Base-by-base conservation (phyloP, 2,329 filamentous ascomycete genomes). In the Ilyonectria robusta region DNA sequence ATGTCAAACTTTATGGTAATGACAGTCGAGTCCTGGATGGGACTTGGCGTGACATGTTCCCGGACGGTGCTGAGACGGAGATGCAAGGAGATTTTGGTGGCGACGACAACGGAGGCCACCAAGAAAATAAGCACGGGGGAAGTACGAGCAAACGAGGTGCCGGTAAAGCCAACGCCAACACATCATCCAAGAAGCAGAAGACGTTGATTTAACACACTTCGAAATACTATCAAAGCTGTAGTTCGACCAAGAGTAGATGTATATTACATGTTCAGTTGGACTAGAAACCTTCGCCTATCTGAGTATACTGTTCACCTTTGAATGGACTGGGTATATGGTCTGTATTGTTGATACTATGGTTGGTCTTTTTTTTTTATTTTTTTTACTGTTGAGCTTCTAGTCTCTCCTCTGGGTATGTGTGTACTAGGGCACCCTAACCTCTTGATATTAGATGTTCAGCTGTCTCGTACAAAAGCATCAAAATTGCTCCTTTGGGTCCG, bases 1-100 rank as follows among this genome's bases (percentile, higher is more conserved):
- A 83, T 7, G 84, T 92, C 1, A 88, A 88, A 0, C 74, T 94
- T 26, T 86, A 91, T 73, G 92, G 93, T 0, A 84, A 92, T 69
- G 85, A 93, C 75, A 77, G 85, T 7, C 85, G 81, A 71, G 90
- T 93, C 2, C 75, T 89, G 54, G 85, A 92, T 71, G 92, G 92
- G 5, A 87, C 76, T 6, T 88, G 86, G 86, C 83, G 81, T 51
- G 76, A 80, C 33, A 67, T 86, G 46, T 88, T 88, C 59, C 81
- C 81, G 23, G 77, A 75, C 10, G 60, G 66, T 11, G 69, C 75
- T 2, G 76, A 74, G 3, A 81, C 78, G 0, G 83, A 85, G 72
- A 80, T 85, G 61, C 81, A 81, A 67, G 82, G 81, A 4, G 72
- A 77, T 21, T 76, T 77, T 8, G 73, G 79, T 26, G 78, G 81